These are phyloP conservation scores for Tolypocladium pustulatum DNA, from an alignment of 2,329 filamentous ascomycete species.

Conservation along the genomic window DNA sequence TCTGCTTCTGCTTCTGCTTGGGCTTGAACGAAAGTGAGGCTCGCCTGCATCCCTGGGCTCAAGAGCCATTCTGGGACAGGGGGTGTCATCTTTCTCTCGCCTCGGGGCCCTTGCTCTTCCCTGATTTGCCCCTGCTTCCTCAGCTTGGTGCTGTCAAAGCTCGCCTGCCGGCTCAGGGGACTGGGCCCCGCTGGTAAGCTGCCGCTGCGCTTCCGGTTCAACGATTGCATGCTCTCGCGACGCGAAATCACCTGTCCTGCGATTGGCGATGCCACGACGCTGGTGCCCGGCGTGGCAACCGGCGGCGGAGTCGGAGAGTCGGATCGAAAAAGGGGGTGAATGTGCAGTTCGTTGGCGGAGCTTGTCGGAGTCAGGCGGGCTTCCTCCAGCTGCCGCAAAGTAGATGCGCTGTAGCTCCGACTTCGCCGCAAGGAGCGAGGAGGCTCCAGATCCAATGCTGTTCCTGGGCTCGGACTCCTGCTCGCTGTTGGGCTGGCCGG, in stretches of 20 bases:
- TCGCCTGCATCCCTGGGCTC: slow-evolving; percentile 39
- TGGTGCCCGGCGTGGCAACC: slow-evolving; percentile 55
- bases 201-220: slow-evolving; percentile 44
- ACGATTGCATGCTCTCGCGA: slow-evolving; percentile 36
- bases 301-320: slow-evolving; percentile 60
- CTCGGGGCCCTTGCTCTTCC: not conserved
- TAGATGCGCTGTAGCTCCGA: slow-evolving; percentile 40
- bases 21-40: slow-evolving; percentile 11
- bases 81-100: slow-evolving; percentile 42
- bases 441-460: slow-evolving; percentile 44
- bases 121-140: not conserved
- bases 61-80: slow-evolving; percentile 53
- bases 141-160: slow-evolving; percentile 25
- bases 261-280: slow-evolving; percentile 59
- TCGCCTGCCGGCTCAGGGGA: slow-evolving; percentile 39
- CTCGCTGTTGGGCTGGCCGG: slow-evolving; percentile 55
- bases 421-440: slow-evolving; percentile 34
- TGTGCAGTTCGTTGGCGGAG: slow-evolving; percentile 50
- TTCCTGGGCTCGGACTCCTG: slow-evolving; percentile 53
- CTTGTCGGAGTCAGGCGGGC: slow-evolving; percentile 9
- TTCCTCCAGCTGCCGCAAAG: slow-evolving; percentile 18
- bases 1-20: not conserved
- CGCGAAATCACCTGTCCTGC: slow-evolving; percentile 54
- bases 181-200: slow-evolving; percentile 36
- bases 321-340: slow-evolving; percentile 68